Base-by-base conservation (phyloP, 73 alveolate species). In the Paramecium bursaria region DNA sequence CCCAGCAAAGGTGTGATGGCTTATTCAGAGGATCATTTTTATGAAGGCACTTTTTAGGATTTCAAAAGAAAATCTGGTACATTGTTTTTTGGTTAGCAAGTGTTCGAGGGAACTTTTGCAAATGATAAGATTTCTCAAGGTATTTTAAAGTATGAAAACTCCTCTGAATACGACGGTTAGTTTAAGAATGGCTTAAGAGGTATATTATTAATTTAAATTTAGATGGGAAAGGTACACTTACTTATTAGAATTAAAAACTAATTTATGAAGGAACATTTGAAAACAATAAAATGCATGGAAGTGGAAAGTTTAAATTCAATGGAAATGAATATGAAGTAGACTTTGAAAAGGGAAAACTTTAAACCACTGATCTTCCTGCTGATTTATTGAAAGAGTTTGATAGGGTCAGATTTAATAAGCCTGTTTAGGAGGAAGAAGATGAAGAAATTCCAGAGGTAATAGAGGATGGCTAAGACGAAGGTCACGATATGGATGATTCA, bases 231-330 rank as follows among this genome's bases (percentile, higher is more conserved):
- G 82, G 82, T 19, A 19, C 0, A 14, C 44, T 31, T 27, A 35
- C 82, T 4, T 67, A 14, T 42, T 21, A 33, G 10, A 35, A 67
- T 33, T 4, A 5, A 3, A 67, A 42, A 30, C 25, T 67, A 2
- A 25, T 46, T 47, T 87, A 87, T 76, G 46, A n/a, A 31, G 93
- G 93, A 27, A 75, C 54, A 30, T 87, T 75, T 61, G 26, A 14
- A 51, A 35, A 76, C 52, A 50, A 87, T 76, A 29, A 55, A 46
- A 73, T 75, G 7, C 86, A 76, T 76, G 93, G 93, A 1, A 87
- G 48, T n/a, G 93, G 93, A 46, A 61, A 21, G 6, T 21, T 67
- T 7, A 67, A 21, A 19, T 6, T 33, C 17, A 6, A 11, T 2
- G 30, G 44, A 39, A 39, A 67, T 21, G 2, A 31, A 5, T 6